phyloP scores from a whole-genome alignment of 129 eudicot species.

The Tagetes patula region DNA sequence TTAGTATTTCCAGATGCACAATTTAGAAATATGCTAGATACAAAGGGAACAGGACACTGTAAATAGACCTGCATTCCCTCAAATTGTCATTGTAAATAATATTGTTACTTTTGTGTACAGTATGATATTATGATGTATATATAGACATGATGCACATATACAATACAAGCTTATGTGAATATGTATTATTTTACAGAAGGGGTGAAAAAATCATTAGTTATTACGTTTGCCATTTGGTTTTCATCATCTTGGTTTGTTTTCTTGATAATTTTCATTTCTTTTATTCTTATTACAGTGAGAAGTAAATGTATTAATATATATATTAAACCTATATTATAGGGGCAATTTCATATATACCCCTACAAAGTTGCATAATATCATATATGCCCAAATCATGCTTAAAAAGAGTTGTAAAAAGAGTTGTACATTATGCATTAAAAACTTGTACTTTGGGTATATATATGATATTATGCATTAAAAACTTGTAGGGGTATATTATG shows the following conservation, averaged over 20 bases:
- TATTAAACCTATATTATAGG: too few species aligned
- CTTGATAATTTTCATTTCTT: too few species aligned
- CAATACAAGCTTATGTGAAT: background rate
- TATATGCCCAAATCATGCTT: too few species aligned
- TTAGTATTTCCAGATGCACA: constrained; percentile 19
- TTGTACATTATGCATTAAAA: too few species aligned
- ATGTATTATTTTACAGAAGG: background rate
- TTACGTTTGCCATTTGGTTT: background rate
- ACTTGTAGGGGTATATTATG: too few species aligned
- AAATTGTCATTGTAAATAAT: constrained; percentile 3
- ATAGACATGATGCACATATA: background rate
- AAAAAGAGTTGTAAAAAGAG: too few species aligned
- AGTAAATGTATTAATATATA: too few species aligned
- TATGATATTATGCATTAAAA: too few species aligned
- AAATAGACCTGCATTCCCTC: background rate
- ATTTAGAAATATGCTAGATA: background rate
- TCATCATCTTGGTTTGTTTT: background rate
- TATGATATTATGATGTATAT: background rate
- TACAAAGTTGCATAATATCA: too few species aligned
- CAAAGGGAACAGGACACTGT: constrained; percentile 21
- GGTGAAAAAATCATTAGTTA: background rate
- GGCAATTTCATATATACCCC: too few species aligned
- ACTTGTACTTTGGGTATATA: too few species aligned
- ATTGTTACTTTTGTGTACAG: background rate
- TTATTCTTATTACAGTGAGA: too few species aligned